A percentile compares a stretch with the other conserved stretches of the same genome.
Evolutionary conservation across 257 asterid species (phyloP).

Genomic region (Solanum chiquidenum): DNA sequence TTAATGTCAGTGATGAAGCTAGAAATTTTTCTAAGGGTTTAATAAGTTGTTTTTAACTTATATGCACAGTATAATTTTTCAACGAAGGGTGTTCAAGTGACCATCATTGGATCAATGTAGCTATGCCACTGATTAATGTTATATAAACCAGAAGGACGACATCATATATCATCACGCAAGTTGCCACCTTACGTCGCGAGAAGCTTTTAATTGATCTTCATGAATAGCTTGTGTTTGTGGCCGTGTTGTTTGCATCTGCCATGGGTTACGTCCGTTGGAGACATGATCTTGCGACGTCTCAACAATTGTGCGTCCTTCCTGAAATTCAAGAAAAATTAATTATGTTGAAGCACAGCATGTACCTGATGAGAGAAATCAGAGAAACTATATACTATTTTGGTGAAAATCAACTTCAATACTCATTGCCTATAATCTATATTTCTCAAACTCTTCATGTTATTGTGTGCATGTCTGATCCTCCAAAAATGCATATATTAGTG

Average conservation of each 20-base stretch:
- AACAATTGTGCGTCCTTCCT: slow-evolving; percentile 67
- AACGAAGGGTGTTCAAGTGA: not conserved
- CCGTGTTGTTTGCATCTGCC: slow-evolving; percentile 17
- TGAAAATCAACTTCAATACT: not conserved
- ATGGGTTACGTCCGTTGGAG: slow-evolving; percentile 2
- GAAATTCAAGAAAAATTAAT: not conserved
- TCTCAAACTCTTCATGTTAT: not conserved
- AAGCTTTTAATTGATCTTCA: slow-evolving; percentile 83
- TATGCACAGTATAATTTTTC: not conserved
- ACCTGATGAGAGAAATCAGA: not conserved
- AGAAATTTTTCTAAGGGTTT: not conserved
- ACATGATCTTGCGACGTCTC: slow-evolving; percentile 27
- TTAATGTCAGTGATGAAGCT: not conserved
- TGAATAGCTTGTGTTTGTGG: slow-evolving; percentile 21
- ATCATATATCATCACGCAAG: slow-evolving; percentile 7
- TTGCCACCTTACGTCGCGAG: slow-evolving; percentile 98
- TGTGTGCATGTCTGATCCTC: not conserved
- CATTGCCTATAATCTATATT: not conserved
- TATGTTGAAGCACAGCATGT: not conserved
- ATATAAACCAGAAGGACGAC: not conserved
- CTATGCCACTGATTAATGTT: not conserved
- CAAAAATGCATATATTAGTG: not conserved
- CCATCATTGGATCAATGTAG: not conserved
- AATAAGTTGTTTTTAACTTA: not conserved
- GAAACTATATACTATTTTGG: not conserved